These are phyloP conservation scores for Bisporella sp. DNA, from an alignment of 2,329 filamentous ascomycete species.

Conservation along the genomic window DNA sequence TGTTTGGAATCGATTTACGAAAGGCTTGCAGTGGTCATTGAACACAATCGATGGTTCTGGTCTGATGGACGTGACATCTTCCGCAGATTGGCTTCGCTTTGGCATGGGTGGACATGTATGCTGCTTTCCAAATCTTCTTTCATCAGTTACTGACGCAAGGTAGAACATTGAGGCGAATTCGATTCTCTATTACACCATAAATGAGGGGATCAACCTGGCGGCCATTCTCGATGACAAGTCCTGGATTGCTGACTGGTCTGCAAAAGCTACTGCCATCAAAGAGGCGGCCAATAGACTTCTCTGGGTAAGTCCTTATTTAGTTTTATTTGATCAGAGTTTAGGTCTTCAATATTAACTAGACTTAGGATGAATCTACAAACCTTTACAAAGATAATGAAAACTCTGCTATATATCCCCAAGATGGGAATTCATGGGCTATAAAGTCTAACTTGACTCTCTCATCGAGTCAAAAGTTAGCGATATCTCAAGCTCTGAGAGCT, in stretches of 20 bases:
- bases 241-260: conserved; percentile 1
- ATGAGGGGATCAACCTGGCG: conserved; percentile 37
- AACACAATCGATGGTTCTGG: conserved; percentile 32
- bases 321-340: not conserved
- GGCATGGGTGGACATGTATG: conserved; percentile 20
- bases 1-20: conserved; percentile 41
- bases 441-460: too few species aligned
- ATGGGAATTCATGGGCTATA: conserved; percentile 39
- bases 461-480: conserved; percentile 34
- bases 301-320: conserved; percentile 4
- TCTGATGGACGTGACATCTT: conserved; percentile 16
- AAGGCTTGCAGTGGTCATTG: conserved; percentile 37
- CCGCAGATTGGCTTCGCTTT: conserved; percentile 16
- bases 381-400: conserved; percentile 48
- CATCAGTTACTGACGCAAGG: not conserved
- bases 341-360: not conserved
- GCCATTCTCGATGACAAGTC: conserved; percentile 7
- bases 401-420: conserved; percentile 48
- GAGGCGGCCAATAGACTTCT: conserved; percentile 10
- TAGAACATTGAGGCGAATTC: conserved; percentile 19
- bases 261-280: conserved; percentile 5
- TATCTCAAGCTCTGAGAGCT: conserved; percentile 11
- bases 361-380: conserved; percentile 29
- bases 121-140: not conserved
- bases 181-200: conserved; percentile 38